A percentile compares a stretch with the other conserved stretches of the same genome.
Conservation (phyloP, 2,329 filamentous ascomycete species). For the Nannizziopsis arthrosporioides region DNA sequence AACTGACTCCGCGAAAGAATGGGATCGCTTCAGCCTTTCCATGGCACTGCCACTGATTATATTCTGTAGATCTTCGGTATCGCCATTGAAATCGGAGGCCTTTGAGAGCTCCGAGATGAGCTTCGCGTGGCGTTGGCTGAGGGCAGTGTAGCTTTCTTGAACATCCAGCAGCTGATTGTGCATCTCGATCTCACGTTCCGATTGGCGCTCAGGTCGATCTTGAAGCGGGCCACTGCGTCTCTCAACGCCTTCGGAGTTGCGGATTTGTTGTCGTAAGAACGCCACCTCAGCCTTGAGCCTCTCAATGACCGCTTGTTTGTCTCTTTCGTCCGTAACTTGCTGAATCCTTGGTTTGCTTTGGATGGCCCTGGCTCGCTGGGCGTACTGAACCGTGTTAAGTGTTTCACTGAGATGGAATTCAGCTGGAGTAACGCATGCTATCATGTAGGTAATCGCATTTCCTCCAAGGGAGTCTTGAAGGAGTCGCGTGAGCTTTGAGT, state of each 20-base stretch:
- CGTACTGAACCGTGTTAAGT: slow-evolving; percentile 93
- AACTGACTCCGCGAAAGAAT: slow-evolving; percentile 88
- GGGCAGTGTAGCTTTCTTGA: slow-evolving; percentile 86
- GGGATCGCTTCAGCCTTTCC: slow-evolving; percentile 83
- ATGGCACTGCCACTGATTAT: slow-evolving; percentile 63
- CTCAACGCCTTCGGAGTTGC: slow-evolving; percentile 61
- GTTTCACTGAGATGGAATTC: slow-evolving; percentile 98
- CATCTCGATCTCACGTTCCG: slow-evolving; percentile 75
- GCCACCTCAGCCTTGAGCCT: slow-evolving; percentile 85
- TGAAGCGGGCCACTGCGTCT: slow-evolving; percentile 44
- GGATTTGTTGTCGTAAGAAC: slow-evolving; percentile 87
- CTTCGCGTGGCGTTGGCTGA: slow-evolving; percentile 88
- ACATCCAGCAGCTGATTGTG: slow-evolving; percentile 87
- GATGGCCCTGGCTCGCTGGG: slow-evolving; percentile 86
- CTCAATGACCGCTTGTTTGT: slow-evolving; percentile 89
- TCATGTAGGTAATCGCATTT: slow-evolving; percentile 98
- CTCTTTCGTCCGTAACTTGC: slow-evolving; percentile 72
- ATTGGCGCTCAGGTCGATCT: slow-evolving; percentile 66
- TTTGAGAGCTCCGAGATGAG: slow-evolving; percentile 88
- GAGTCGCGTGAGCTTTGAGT: slow-evolving; percentile 90
- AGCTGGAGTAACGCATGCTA: slow-evolving; percentile 91
- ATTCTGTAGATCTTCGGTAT: slow-evolving; percentile 38
- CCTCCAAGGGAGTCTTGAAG: slow-evolving; percentile 94
- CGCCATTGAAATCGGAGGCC: slow-evolving; percentile 53
- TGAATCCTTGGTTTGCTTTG: slow-evolving; percentile 97